Percentiles rank a stretch among this genome's conserved stretches.
Evolutionary conservation across 2,329 filamentous ascomycete genomes (phyloP).

Genomic region (Ceratocystis smalleyi): DNA sequence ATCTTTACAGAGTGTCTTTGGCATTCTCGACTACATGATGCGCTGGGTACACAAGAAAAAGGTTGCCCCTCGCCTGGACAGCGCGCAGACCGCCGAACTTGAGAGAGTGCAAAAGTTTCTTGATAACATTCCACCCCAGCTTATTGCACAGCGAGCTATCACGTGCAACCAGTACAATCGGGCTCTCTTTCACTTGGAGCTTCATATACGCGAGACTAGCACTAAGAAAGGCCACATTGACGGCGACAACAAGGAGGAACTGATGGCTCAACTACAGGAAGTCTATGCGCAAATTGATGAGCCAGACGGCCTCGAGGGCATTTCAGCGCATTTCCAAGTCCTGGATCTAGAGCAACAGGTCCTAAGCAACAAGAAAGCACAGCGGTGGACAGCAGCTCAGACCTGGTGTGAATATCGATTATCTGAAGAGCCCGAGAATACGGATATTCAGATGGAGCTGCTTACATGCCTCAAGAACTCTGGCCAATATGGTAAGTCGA

Average conservation of each 20-base stretch:
- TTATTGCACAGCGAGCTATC: constrained; percentile 68
- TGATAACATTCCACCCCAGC: constrained; percentile 52
- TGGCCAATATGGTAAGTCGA: constrained; percentile 66
- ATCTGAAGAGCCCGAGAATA: constrained; percentile 59
- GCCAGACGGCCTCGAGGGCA: constrained; percentile 87
- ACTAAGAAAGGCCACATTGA: constrained; percentile 21
- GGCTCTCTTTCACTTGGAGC: constrained; percentile 87
- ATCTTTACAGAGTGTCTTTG: constrained; percentile 57
- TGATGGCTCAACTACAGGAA: constrained; percentile 68
- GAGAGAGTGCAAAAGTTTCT: constrained; percentile 37
- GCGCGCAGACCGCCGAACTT: constrained; percentile 32
- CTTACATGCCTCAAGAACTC: constrained; percentile 83
- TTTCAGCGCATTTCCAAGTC: constrained; percentile 71
- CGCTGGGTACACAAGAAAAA: constrained; percentile 58
- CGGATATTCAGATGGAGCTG: constrained; percentile 66
- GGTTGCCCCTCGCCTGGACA: constrained; percentile 26
- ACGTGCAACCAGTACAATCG: constrained; percentile 87
- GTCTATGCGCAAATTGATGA: constrained; percentile 98
- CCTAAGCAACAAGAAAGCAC: constrained; percentile 80
- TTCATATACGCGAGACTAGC: constrained; percentile 48
- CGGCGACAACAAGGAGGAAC: constrained; percentile 29
- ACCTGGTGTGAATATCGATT: constrained; percentile 94
- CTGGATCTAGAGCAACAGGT: constrained; percentile 91
- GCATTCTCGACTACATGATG: constrained; percentile 78
- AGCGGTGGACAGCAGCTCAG: constrained; percentile 84